Evolutionary conservation across 2,329 filamentous ascomycete genomes (phyloP).

Genomic region (Clonostachys solani): DNA sequence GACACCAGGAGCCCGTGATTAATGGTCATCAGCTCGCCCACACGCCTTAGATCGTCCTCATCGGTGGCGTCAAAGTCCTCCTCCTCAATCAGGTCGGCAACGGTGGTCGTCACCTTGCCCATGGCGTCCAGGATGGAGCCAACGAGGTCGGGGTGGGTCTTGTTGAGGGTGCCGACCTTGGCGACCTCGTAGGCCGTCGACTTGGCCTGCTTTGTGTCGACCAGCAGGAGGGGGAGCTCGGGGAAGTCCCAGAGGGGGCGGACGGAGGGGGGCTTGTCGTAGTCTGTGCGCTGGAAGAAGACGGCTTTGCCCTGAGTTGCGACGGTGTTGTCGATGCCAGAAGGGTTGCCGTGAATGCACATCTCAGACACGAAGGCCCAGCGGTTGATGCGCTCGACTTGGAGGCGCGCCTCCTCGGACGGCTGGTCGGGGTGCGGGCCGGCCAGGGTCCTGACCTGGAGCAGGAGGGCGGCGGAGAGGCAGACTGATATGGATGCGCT

Average conservation of each 20-base stretch:
- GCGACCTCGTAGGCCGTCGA: slow-evolving; percentile 82
- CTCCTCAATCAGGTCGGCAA: slow-evolving; percentile 48
- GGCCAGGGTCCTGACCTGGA: slow-evolving; percentile 83
- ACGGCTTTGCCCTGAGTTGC: slow-evolving; percentile 91
- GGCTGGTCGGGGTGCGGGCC: slow-evolving; percentile 92
- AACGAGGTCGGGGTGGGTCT: slow-evolving; percentile 70
- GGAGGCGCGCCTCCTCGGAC: slow-evolving; percentile 77
- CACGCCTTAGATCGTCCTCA: slow-evolving; percentile 59
- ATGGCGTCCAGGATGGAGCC: slow-evolving; percentile 82
- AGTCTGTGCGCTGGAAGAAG: slow-evolving; percentile 78
- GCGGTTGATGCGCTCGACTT: slow-evolving; percentile 92
- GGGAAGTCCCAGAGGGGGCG: slow-evolving; percentile 81
- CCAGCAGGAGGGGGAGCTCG: slow-evolving; percentile 81
- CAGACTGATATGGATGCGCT: slow-evolving; percentile 95
- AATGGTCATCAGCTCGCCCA: slow-evolving; percentile 86
- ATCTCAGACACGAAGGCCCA: slow-evolving; percentile 98
- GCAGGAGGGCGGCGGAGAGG: slow-evolving; percentile 74
- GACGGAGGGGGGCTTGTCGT: slow-evolving; percentile 72
- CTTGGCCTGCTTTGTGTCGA: slow-evolving; percentile 84
- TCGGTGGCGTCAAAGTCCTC: slow-evolving; percentile 64
- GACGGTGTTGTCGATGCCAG: slow-evolving; percentile 95
- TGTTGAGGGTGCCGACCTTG: slow-evolving; percentile 74
- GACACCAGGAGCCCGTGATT: slow-evolving; percentile 93
- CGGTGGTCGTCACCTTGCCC: slow-evolving; percentile 62
- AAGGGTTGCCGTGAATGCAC: slow-evolving; percentile 96